Evolutionary conservation across 139 green algal genomes (phyloP), one percentile per base, ranked within the genome.

Genomic region (Haematococcus lacustris): DNA sequence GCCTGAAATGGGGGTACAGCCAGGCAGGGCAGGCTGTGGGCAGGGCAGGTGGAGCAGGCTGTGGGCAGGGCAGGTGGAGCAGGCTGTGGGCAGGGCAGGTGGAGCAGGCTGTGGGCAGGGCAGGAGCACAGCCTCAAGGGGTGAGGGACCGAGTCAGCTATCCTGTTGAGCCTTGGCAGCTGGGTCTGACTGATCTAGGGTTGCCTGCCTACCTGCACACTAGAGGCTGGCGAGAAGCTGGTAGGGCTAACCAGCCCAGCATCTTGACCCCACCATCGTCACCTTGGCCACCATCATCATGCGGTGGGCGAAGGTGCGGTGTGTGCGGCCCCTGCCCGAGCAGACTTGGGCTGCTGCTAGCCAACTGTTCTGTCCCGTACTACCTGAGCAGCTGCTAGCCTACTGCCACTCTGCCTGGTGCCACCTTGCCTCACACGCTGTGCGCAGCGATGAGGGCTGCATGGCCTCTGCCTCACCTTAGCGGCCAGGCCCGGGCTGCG

Each of bases 401-500:
- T 39, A 76, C 75, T 2, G 39, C 70, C 4, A 38, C 33, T 51
- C 75, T 80, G 64, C 64, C 73, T 51, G 0, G 3, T 2, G 13
- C 75, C 75, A 32, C 73, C 75, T 51, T 76, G 70, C 51, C 73
- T 51, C 50, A 76, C 51, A 7, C 51, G 63, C 67, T n/a, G n/a
- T n/a, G n/a, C n/a, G n/a, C n/a, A n/a, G n/a, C n/a, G n/a, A n/a
- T n/a, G n/a, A n/a, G n/a, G n/a, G n/a, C n/a, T n/a, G n/a, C 7
- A 25, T 3, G 3, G 17, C 3, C 6, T 38, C 32, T 38, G n/a
- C 38, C 13, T 43, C 28, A 33, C 59, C 71, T 82, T 82, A 3
- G 2, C 35, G 3, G 76, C 76, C 71, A 82, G 76, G n/a, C 41
- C 53, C 30, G 70, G 76, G 71, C 73, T 75, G 28, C 60, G 26